Evolutionary conservation across 257 asterid genomes (phyloP), one percentile per base, ranked within the genome.

Genomic region (Gentiana dahurica): DNA sequence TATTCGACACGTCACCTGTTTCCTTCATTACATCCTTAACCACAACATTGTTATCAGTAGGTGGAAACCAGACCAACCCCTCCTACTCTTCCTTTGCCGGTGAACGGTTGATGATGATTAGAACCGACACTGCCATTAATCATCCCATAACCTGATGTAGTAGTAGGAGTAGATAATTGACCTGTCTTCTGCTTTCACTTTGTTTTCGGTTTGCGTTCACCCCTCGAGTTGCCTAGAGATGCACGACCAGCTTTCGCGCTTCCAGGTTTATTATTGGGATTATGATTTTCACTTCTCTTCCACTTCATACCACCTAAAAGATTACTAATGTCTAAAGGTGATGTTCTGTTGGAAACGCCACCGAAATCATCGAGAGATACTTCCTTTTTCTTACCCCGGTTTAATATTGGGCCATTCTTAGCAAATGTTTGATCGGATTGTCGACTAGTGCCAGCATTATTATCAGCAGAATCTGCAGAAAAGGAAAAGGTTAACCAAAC

Each of bases 311-410:
- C 86, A 32, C 95, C 93, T 49, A 66, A 62, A 51, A 71, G 71
- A 54, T 61, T 62, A 24, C 24, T 24, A 24, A 24, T 24, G 58
- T 68, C 92, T 38, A 86, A 72, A 64, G 82, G 65, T 8, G 84
- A 64, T 63, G 80, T 71, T 71, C 84, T 74, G 53, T 71, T 69
- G 15, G 63, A 68, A 51, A 85, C 72, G 33, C 83, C 88, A 36
- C 77, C 86, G 56, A 85, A 86, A 54, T 84, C 91, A 57, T 90
- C 95, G 47, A 86, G 95, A 51, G 76, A 70, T 61, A 84, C 73
- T 77, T 89, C 97, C 73, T 76, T 90, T 66, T 79, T 90, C 88
- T 76, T 86, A 67, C 91, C 95, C 67, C 95, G 77, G 71, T 82
- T 86, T 55, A 77, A 72, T 63, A 71, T 57, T 35, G 95, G 84